Percentiles rank a stretch among this genome's conserved stretches.
These are phyloP conservation scores for Xanthoconium stramineum DNA, from an alignment of 768 basidiomycete genomes.

Conservation along the genomic window DNA sequence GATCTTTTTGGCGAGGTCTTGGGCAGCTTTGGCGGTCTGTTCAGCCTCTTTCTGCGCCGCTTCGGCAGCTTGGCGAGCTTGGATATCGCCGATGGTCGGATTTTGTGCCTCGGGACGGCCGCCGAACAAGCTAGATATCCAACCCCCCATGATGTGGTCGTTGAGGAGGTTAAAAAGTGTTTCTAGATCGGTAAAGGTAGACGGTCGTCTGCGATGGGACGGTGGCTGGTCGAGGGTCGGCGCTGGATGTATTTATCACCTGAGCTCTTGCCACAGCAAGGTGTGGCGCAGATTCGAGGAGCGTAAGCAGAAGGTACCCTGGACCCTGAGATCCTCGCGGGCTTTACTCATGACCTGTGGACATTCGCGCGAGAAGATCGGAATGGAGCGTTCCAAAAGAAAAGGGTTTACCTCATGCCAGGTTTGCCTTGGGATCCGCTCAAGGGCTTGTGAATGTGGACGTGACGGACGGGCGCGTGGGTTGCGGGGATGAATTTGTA, in stretches of 20 bases:
- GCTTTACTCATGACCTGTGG: background rate
- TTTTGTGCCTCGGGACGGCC: background rate
- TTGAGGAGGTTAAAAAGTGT: background rate
- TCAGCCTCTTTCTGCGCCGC: background rate
- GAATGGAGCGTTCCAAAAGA: background rate
- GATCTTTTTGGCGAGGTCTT: background rate
- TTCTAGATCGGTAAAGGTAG: background rate
- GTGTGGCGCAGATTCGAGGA: background rate
- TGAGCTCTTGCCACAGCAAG: background rate
- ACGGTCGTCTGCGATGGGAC: background rate
- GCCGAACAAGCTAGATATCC: constrained; percentile 6
- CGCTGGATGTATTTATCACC: background rate
- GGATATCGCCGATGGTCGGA: background rate
- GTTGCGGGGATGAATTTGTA: background rate
- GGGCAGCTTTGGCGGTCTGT: constrained; percentile 1
- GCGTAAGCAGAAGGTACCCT: too few species aligned
- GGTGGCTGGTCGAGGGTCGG: background rate
- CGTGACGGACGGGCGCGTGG: background rate
- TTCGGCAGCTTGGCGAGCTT: background rate
- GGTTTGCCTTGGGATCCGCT: background rate
- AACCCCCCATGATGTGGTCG: constrained; percentile 7
- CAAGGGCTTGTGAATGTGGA: background rate
- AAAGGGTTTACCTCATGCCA: too few species aligned
- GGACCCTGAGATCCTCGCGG: too few species aligned
- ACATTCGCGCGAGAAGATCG: background rate